Percentiles rank a stretch among this genome's conserved stretches.
phyloP scores from a whole-genome alignment of 225 moss, liverwort and hornwort genomes.

The Anthoceros angustus region DNA sequence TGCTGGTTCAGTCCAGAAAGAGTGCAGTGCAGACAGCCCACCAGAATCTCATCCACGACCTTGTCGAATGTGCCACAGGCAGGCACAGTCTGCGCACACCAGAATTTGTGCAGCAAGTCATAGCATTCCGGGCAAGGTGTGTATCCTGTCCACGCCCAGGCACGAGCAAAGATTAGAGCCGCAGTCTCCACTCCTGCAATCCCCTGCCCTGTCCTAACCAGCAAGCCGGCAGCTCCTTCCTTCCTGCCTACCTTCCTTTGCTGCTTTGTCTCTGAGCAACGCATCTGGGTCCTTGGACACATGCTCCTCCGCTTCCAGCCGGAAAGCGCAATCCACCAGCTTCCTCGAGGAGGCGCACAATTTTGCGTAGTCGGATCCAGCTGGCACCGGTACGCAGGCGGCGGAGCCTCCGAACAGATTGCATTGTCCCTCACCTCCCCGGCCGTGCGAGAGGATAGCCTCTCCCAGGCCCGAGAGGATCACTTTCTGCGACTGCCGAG shows the following conservation, averaged over 20 bases:
- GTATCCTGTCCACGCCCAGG: slow-evolving; percentile 28
- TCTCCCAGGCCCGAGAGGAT: slow-evolving; percentile 47
- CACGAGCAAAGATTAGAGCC: background rate
- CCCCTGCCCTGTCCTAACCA: slow-evolving; percentile 11
- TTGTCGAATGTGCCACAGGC: slow-evolving; percentile 91
- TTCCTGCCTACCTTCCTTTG: slow-evolving; percentile 29
- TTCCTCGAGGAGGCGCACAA: slow-evolving; percentile 42
- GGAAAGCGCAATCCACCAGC: slow-evolving; percentile 77
- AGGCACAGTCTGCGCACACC: slow-evolving; percentile 94
- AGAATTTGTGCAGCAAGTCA: slow-evolving; percentile 59
- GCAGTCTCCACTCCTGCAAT: no score
- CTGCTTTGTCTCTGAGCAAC: slow-evolving; percentile 43
- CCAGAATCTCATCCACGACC: slow-evolving; percentile 92
- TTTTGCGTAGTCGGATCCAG: slow-evolving; percentile 59
- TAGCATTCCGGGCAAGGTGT: slow-evolving; percentile 58
- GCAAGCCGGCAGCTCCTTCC: background rate
- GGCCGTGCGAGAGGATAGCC: slow-evolving; percentile 31
- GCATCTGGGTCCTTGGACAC: slow-evolving; percentile 64
- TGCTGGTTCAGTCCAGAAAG: background rate
- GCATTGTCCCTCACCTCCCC: slow-evolving; percentile 37
- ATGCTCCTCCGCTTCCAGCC: slow-evolving; percentile 65
- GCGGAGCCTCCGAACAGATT: slow-evolving; percentile 72
- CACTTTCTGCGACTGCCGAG: slow-evolving; percentile 46
- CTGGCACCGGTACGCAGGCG: slow-evolving; percentile 55
- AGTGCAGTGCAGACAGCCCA: slow-evolving; percentile 14